Percentiles rank a stretch among this genome's conserved stretches.
phyloP scores from a whole-genome alignment of 2,329 filamentous ascomycete genomes.

The Talaromyces piceae region DNA sequence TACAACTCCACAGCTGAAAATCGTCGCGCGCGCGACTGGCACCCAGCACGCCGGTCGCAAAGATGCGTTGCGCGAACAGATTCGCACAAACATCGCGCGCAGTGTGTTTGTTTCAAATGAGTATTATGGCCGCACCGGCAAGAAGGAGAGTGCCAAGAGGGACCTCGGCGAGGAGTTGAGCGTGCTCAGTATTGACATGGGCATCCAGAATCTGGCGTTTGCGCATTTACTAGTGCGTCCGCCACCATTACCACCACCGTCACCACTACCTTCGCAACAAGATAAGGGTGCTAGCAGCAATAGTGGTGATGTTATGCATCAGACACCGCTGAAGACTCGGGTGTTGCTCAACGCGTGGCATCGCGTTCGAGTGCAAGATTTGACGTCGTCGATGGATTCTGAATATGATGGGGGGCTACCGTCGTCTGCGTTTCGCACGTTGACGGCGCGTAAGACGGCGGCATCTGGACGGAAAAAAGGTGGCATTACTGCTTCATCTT shows the following conservation, averaged over 20 bases:
- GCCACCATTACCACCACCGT: no score
- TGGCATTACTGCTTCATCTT: no score
- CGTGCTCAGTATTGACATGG: conserved; percentile 76
- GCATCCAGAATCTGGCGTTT: conserved; percentile 72
- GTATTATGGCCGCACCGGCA: not conserved
- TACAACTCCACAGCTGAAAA: conserved; percentile 49
- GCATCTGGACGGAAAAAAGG: no score
- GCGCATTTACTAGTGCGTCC: conserved; percentile 48
- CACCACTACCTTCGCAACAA: no score
- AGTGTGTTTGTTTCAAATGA: conserved; percentile 11
- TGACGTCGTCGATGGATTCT: conserved; percentile 1
- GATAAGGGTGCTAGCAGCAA: no score
- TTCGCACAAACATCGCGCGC: conserved; percentile 28
- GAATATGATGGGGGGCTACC: not conserved
- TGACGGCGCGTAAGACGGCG: not conserved
- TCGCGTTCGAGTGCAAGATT: conserved; percentile 28
- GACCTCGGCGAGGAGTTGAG: conserved; percentile 33
- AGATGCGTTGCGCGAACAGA: conserved; percentile 43
- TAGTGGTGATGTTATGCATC: no score
- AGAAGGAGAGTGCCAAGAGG: no score
- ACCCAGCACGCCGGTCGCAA: conserved; percentile 55
- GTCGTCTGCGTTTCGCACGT: conserved; percentile 6
- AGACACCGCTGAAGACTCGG: conserved; percentile 13
- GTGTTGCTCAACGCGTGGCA: conserved; percentile 35
- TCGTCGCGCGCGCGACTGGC: conserved; percentile 55